Evolutionary conservation across 2,329 filamentous ascomycete species (phyloP).

Genomic region (Diaporthe longicolla): DNA sequence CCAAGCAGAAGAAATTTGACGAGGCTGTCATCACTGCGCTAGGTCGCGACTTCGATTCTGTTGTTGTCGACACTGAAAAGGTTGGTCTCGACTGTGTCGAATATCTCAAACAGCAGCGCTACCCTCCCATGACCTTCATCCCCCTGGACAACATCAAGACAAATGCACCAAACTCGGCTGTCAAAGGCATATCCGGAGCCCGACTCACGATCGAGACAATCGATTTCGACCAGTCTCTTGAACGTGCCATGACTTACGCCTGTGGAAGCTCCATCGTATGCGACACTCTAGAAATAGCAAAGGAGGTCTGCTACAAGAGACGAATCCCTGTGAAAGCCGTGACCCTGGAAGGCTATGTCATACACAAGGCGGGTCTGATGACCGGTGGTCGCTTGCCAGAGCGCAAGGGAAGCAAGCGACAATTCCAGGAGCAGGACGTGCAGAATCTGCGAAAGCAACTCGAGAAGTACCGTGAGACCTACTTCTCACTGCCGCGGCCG

Average conservation of each 20-base stretch:
- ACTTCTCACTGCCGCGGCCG: slow-evolving; percentile 83
- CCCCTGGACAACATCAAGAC: slow-evolving; percentile 98
- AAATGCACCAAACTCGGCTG: slow-evolving; percentile 87
- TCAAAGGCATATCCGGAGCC: slow-evolving; percentile 90
- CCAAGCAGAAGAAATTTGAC: slow-evolving; percentile 97
- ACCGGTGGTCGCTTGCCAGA: slow-evolving; percentile 90
- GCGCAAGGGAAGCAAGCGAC: slow-evolving; percentile 80
- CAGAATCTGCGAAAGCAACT: slow-evolving; percentile 85
- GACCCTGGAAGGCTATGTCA: slow-evolving; percentile 93
- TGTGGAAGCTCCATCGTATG: slow-evolving; percentile 97
- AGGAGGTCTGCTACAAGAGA: slow-evolving; percentile 88
- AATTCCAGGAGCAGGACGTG: slow-evolving; percentile 91
- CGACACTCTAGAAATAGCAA: slow-evolving; percentile 87
- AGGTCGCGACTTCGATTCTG: slow-evolving; percentile 92
- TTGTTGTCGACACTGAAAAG: slow-evolving; percentile 96
- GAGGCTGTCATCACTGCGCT: slow-evolving; percentile 94
- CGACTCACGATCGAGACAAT: slow-evolving; percentile 96
- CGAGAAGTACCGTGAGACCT: slow-evolving; percentile 81
- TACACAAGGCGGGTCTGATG: slow-evolving; percentile 97
- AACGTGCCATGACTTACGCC: slow-evolving; percentile 94
- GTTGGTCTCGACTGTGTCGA: slow-evolving; percentile 94
- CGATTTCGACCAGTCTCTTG: slow-evolving; percentile 89
- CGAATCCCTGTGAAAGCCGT: slow-evolving; percentile 94
- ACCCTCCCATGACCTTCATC: slow-evolving; percentile 92
- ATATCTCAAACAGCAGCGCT: slow-evolving; percentile 91